Base-by-base conservation (phyloP, 192 early-diverging fungal genomes). In the Funneliformis geosporum region DNA sequence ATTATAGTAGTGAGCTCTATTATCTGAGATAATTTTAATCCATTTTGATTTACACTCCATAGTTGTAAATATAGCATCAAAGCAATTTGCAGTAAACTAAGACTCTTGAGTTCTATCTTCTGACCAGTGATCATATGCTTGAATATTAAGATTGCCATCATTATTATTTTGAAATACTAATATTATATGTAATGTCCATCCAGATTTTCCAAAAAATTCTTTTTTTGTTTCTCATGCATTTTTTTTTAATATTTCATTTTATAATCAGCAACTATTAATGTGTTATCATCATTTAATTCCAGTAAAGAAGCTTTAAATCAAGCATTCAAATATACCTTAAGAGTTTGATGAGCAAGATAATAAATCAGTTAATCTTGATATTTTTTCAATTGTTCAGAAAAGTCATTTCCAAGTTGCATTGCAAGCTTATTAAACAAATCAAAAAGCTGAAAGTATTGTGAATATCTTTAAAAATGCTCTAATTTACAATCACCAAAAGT, bases 11-110 rank as follows among this genome's bases (percentile, higher is more conserved):
- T 71, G 23, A 23, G 25, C 5, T 44, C 23, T 6, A 47, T 71
- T 71, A 47, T 47, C 69, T 72, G 44, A 72, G 10, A 72, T 42
- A 2, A 72, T 28, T 46, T 46, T 42, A n/a, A 72, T 72, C 69
- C 44, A 72, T 27, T 72, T 72, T 46, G 43, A n/a, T 72, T 72
- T 72, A 2, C n/a, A 1, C 47, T 72, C n/a, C 4, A 47, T 72
- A 2, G 5, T 23, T n/a, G 5, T 46, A 72, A 72, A 72, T 23
- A 72, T 6, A 72, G 44, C 44, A 23, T 72, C 10, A 46, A 72
- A 72, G n/a, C 21, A 72, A 72, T 1, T n/a, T 27, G 25, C 25
- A 43, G 44, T 72, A 46, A 72, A 72, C 44, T 25, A 72, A 25
- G 69, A 25, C 47, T 72, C 25, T 23, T 72, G 42, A 11, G 23